These are phyloP conservation scores for Zostera marina DNA, from an alignment of 116 monocot species.

Conservation along the genomic window DNA sequence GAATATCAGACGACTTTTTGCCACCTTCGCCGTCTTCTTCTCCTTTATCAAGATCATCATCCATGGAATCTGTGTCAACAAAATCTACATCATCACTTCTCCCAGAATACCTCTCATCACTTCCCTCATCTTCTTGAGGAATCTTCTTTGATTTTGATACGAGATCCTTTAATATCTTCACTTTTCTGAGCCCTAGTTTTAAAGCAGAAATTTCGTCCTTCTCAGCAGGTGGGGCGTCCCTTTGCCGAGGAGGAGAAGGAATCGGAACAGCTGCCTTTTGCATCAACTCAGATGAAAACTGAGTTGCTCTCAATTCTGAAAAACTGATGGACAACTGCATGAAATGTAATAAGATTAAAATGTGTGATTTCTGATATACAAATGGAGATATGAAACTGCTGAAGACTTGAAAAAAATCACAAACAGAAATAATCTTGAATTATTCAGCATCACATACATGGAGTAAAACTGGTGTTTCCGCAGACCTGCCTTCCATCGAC, in stretches of 20 bases:
- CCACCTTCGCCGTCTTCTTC: too few species aligned
- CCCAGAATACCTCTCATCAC: constrained; percentile 40
- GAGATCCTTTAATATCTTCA: constrained; percentile 45
- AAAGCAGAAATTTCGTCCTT: constrained; percentile 70
- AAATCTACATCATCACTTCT: constrained; percentile 40
- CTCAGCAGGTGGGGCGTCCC: constrained; percentile 17
- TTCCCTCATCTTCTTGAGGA: constrained; percentile 36
- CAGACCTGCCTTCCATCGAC: constrained; percentile 12
- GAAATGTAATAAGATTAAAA: not conserved
- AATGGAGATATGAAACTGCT: too few species aligned
- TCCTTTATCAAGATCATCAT: too few species aligned
- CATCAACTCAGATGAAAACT: constrained; percentile 31
- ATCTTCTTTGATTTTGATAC: constrained; percentile 47
- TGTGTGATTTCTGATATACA: too few species aligned
- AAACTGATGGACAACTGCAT: constrained; percentile 57
- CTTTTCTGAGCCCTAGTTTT: constrained; percentile 60
- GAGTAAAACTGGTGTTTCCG: constrained; percentile 31
- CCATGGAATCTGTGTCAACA: too few species aligned
- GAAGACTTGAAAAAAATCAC: too few species aligned
- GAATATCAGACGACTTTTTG: constrained; percentile 10
- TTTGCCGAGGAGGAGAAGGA: constrained; percentile 31
- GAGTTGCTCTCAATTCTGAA: constrained; percentile 37
- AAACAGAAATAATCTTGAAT: too few species aligned
- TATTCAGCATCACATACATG: constrained; percentile 24
- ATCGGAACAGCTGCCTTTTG: constrained; percentile 14